Conservation (phyloP, 345 rosid species). For the Salix koriyanagi region DNA sequence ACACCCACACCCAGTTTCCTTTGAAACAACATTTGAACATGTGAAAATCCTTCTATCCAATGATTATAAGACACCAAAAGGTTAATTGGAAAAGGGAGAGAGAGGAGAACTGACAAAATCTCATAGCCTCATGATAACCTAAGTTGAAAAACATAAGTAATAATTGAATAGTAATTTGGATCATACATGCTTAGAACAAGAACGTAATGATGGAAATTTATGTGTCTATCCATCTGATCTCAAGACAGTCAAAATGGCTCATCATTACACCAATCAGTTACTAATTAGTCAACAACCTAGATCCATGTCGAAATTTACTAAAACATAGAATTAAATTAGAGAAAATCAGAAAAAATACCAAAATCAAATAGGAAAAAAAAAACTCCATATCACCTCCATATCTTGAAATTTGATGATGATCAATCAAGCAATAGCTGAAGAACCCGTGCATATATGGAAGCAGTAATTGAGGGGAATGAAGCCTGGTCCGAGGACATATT, state of each 20-base stretch:
- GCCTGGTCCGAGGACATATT: slow-evolving; percentile 72
- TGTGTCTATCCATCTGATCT: neutral
- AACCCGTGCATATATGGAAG: slow-evolving; percentile 25
- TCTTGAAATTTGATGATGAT: neutral
- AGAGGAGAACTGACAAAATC: neutral
- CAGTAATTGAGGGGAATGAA: slow-evolving; percentile 82
- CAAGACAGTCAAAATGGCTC: slow-evolving; percentile 43
- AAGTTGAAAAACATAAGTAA: neutral
- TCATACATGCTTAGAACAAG: neutral
- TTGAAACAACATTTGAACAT: neutral
- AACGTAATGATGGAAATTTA: neutral
- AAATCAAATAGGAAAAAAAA: neutral
- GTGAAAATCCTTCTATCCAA: neutral
- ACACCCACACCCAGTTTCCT: neutral
- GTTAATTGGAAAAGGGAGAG: neutral
- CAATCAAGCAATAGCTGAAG: neutral
- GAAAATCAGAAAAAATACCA: neutral
- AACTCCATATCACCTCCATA: neutral
- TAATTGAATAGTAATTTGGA: neutral
- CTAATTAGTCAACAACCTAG: slow-evolving; percentile 8
- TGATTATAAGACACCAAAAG: neutral
- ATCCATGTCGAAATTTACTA: slow-evolving; percentile 23
- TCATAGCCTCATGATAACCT: neutral
- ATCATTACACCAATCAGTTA: slow-evolving; percentile 64
- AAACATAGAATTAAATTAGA: neutral